These are phyloP conservation scores for Hymenoscyphus albidus DNA, from an alignment of 2,329 filamentous ascomycete genomes.

Conservation along the genomic window DNA sequence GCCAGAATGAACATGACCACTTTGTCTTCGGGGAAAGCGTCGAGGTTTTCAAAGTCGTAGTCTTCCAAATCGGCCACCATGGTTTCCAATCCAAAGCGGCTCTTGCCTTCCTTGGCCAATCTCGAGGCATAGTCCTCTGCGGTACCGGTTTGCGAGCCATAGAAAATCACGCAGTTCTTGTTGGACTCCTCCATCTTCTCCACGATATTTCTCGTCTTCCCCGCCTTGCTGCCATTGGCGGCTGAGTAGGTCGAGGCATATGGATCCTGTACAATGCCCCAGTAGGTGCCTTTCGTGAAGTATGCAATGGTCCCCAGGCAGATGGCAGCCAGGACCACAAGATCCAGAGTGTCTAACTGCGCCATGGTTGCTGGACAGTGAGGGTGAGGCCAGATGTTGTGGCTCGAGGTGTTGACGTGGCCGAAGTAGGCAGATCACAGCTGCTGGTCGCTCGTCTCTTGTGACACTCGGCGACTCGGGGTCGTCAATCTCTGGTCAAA, in stretches of 20 bases:
- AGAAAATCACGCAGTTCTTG: conserved; percentile 98
- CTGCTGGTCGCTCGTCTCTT: not conserved
- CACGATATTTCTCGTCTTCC: conserved; percentile 85
- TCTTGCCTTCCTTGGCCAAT: conserved; percentile 94
- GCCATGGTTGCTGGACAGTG: conserved; percentile 58
- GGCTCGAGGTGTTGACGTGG: not conserved
- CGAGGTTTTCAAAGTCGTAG: conserved; percentile 93
- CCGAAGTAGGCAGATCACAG: conserved; percentile 1
- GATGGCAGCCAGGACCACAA: conserved; percentile 82
- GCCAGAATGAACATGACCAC: conserved; percentile 92
- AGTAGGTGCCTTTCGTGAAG: conserved; percentile 95
- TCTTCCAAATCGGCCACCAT: conserved; percentile 99
- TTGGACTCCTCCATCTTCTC: conserved; percentile 93
- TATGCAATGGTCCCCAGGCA: conserved; percentile 87
- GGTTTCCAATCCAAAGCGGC: conserved; percentile 91
- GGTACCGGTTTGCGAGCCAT: conserved; percentile 96
- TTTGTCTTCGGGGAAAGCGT: conserved; percentile 84
- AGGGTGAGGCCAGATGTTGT: not conserved
- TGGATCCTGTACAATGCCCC: conserved; percentile 83
- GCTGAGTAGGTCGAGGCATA: conserved; percentile 73
- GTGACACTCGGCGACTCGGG: conserved; percentile 2
- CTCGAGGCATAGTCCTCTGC: conserved; percentile 97
- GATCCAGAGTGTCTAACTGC: conserved; percentile 92
- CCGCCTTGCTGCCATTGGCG: conserved; percentile 67
- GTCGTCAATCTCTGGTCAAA: not conserved